phyloP scores from a whole-genome alignment of 2,329 filamentous ascomycete species.

The Kalaharituber pfeilii region DNA sequence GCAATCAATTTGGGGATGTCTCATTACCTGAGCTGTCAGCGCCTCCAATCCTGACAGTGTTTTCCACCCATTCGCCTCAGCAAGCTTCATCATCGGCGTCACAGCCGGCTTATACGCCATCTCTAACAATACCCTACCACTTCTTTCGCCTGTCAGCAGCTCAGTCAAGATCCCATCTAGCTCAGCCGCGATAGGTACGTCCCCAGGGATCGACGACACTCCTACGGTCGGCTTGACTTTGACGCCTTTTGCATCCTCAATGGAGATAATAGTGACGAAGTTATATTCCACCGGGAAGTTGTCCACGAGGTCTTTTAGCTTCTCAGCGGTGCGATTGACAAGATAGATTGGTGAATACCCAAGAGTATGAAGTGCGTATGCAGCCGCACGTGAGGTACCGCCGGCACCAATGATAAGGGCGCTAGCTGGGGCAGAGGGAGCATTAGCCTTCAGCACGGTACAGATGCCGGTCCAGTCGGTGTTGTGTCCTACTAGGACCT shows the following conservation, averaged over 20 bases:
- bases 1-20: no score
- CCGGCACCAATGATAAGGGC: constrained; percentile 80
- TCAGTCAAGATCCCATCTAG: constrained; percentile 48
- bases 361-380: constrained; percentile 72
- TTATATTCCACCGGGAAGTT: constrained; percentile 61
- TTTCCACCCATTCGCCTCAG: constrained; percentile 58
- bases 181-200: constrained; percentile 57
- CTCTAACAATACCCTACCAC: constrained; percentile 54
- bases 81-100: constrained; percentile 72
- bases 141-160: constrained; percentile 31
- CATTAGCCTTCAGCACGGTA: constrained; percentile 40
- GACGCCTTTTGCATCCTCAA: constrained; percentile 35
- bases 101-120: constrained; percentile 89
- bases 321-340: constrained; percentile 55
- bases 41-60: constrained; percentile 80
- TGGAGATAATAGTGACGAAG: constrained; percentile 42
- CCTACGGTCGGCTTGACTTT: constrained; percentile 36
- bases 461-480: constrained; percentile 94
- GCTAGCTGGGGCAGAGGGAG: constrained; percentile 29
- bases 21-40: constrained; percentile 30
- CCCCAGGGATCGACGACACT: constrained; percentile 79
- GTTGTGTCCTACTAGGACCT: constrained; percentile 63
- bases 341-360: constrained; percentile 76
- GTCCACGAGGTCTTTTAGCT: constrained; percentile 47
- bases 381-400: constrained; percentile 77